Evolutionary conservation across 75 land plant genomes (phyloP), one percentile per base, ranked within the genome.

Genomic region (Cunninghamia lanceolata): DNA sequence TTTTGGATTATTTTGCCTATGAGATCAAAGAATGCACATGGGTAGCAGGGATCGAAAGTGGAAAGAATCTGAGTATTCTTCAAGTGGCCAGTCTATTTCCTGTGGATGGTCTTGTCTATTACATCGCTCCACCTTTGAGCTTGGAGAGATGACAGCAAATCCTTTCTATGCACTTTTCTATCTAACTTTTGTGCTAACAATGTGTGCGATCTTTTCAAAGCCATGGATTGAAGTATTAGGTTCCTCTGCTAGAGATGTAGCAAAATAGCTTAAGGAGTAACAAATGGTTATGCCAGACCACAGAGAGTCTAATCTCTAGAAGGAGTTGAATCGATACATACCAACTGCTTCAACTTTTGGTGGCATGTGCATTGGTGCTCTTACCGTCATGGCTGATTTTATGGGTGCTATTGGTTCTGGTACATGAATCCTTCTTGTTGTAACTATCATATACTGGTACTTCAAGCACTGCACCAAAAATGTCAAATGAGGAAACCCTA

Each of bases 351-450:
- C 95, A 75, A 95, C 96, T 3, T 93, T 95, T 89, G 96, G 95
- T 40, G 96, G 96, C 84, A 86, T 95, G 90, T 93, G 96, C 86
- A 95, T 95, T 88, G 96, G 96, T 85, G 96, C 94, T 28, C 85
- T 95, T 39, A 93, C 95, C 17, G 96, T 95, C 15, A 86, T 93
- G 84, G 95, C 94, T 9, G 94, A 93, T 84, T 92, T 95, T 88
- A 93, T 95, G 96, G 96, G 96, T n/a, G 96, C 94, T n/a, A 95
- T 95, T 88, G 96, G 96, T 15, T 95, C 96, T 16, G 94, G 96
- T 25, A 95, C 94, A 34, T 94, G 94, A 54, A 93, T 95, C 30
- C 82, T 93, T 45, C 92, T 95, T 10, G 96, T 93, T 1, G 96
- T 95, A 63, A 93, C 96, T 3, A 95, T 95, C 82, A 95, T 95